These are phyloP conservation scores for Dactylellina leptospora DNA, from an alignment of 2,329 filamentous ascomycete species.

Conservation along the genomic window DNA sequence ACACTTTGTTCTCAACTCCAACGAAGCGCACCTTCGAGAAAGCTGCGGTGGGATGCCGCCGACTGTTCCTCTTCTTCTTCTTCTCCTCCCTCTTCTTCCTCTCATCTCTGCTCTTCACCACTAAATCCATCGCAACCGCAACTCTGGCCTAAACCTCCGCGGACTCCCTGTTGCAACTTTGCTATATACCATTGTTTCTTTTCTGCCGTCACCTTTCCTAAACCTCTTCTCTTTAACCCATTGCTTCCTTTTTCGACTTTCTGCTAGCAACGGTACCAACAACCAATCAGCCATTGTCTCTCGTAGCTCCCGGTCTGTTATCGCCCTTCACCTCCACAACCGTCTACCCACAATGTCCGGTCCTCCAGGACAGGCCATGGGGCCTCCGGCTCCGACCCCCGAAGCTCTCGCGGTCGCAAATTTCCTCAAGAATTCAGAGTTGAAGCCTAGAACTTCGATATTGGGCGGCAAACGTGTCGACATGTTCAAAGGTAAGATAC, in stretches of 20 bases:
- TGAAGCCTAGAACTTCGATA: conserved; percentile 91
- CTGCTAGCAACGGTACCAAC: conserved; percentile 7
- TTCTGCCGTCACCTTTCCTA: not conserved
- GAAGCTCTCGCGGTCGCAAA: conserved; percentile 87
- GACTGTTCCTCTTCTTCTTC: conserved; percentile 18
- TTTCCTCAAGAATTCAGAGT: conserved; percentile 81
- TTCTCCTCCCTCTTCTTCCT: conserved; percentile 18
- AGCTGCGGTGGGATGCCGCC: conserved; percentile 45
- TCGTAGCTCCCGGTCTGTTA: conserved; percentile 7
- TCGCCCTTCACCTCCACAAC: not conserved
- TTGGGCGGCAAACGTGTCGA: conserved; percentile 96
- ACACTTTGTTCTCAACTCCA: conserved; percentile 54
- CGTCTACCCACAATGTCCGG: conserved; percentile 39
- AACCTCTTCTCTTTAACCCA: not conserved
- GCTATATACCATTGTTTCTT: conserved; percentile 5
- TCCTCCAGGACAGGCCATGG: conserved; percentile 52
- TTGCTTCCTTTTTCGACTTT: conserved; percentile 12
- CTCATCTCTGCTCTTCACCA: conserved; percentile 24
- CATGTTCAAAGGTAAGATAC: conserved; percentile 85
- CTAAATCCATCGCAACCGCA: conserved; percentile 19
- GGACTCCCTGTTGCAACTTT: not conserved
- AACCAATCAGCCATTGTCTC: conserved; percentile 19
- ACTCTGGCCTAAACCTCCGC: conserved; percentile 46
- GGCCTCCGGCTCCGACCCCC: conserved; percentile 75
- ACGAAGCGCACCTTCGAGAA: conserved; percentile 48